Evolutionary conservation across 345 rosid species (phyloP), one percentile per base, ranked within the genome.

Genomic region (Dimocarpus longan): DNA sequence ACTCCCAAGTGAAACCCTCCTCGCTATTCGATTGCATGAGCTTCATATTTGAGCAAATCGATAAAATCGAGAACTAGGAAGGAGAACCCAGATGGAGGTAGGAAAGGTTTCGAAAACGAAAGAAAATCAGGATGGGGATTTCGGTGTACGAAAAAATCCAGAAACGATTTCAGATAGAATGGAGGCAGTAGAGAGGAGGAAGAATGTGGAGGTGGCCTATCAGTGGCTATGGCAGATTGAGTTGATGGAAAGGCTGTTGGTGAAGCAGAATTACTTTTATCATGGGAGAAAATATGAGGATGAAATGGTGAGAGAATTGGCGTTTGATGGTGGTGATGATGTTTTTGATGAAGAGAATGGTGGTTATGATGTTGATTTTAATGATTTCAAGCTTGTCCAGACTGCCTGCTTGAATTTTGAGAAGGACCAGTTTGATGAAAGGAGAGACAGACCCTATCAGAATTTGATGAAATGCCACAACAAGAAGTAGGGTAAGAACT

Each of bases 351-450:
- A 66, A 67, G 76, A 10, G 37, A 81, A 42, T 73, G 85, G 83
- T 52, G 83, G 42, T 76, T 84, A 82, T 37, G 85, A 85, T 73
- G 84, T 83, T 81, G 92, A 93, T 86, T 77, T 90, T 52, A 91
- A 85, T 66, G 95, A 96, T 88, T 88, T n/a, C n/a, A n/a, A n/a
- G n/a, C n/a, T n/a, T n/a, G n/a, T n/a, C n/a, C n/a, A n/a, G n/a
- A n/a, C n/a, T 85, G 99, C 99, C 68, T 92, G 91, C 77, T 50
- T 93, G 78, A 94, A 92, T 87, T 93, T 96, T 42, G 99, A 98
- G 69, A 96, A 94, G 74, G 97, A 94, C 87, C 97, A 97, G 69
- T 96, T 96, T 57, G 99, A 96, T n/a, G n/a, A n/a, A n/a, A n/a
- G n/a, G n/a, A n/a, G n/a, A n/a, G n/a, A n/a, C n/a, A n/a, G n/a